Base-by-base conservation (phyloP, 1,284 basidiomycete species). In the Salmacisia buchloeana region DNA sequence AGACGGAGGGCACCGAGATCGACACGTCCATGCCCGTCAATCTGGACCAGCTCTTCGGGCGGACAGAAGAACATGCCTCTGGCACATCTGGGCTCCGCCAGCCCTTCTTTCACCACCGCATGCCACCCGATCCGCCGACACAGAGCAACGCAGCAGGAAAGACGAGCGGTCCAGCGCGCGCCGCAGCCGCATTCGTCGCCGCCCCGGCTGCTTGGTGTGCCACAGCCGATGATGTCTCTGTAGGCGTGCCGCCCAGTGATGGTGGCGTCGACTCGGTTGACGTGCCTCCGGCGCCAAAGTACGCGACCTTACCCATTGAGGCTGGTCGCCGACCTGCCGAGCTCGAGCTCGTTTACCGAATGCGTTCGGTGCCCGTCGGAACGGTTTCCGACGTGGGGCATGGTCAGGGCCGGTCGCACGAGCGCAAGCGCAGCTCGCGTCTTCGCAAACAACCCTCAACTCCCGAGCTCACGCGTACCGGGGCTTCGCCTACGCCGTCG, bases 31-130 rank as follows among this genome's bases (percentile, higher is more conserved):
- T 60, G 2, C 41, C 27, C 21, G 58, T 46, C 18, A 9, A 45
- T 21, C 29, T 63, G n/a, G 61, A 25, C 1, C 39, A 21, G 4
- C 3, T 41, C 35, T 38, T 41, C 25, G 15, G 27, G 3, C 39
- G 39, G 6, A 43, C 39, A 15, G 23, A 21, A 5, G 35, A 59
- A n/a, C 25, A 15, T 6, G 34, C 15, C 35, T 46, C 46, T n/a
- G 54, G 60, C 49, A 18, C 13, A 12, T 21, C 12, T 29, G 52
- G n/a, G 12, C n/a, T 25, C 13, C 38, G 36, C n/a, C 34, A 56
- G 18, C 43, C 59, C 18, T 54, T 64, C 39, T 64, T 64, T 25
- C 63, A 64, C 33, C 63, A 64, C 49, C 63, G 63, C 46, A 61
- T 61, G 59, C 59, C 63, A 5, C 63, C 63, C 12, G n/a, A n/a